These are phyloP conservation scores for Haplographium delicatum DNA, from an alignment of 495 filamentous ascomycete species.

Conservation along the genomic window DNA sequence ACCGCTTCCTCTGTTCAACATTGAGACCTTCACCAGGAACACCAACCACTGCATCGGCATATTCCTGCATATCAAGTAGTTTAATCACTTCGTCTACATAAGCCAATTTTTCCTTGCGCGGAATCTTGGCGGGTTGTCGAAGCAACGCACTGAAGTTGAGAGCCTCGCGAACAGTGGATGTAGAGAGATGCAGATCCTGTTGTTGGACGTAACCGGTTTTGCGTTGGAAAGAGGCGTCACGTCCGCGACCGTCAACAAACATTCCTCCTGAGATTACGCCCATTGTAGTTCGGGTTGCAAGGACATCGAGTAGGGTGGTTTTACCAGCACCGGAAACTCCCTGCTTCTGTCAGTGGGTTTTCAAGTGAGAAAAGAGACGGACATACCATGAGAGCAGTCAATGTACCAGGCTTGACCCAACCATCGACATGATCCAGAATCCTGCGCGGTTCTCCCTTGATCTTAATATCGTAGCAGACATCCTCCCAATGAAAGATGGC, in stretches of 20 bases:
- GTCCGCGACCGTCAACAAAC: conserved; percentile 69
- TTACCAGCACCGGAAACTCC: conserved; percentile 67
- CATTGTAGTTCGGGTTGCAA: conserved; percentile 75
- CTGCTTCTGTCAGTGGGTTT: neutral
- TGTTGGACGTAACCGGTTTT: conserved; percentile 95
- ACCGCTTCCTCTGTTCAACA: conserved; percentile 85
- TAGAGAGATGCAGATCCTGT: conserved; percentile 84
- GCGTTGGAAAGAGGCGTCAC: conserved; percentile 78
- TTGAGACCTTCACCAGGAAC: conserved; percentile 81
- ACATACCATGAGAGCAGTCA: conserved; percentile 72
- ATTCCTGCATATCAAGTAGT: conserved; percentile 83
- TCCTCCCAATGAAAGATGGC: conserved; percentile 78
- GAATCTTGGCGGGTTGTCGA: conserved; percentile 66
- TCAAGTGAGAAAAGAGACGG: neutral
- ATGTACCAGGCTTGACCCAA: conserved; percentile 84
- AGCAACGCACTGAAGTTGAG: conserved; percentile 80
- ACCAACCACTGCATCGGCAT: conserved; percentile 82
- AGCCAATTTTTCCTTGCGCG: conserved; percentile 67
- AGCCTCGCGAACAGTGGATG: conserved; percentile 72
- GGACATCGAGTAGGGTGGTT: conserved; percentile 64
- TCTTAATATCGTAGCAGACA: conserved; percentile 82
- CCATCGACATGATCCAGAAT: conserved; percentile 80
- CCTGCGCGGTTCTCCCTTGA: conserved; percentile 64
- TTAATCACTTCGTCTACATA: conserved; percentile 90
- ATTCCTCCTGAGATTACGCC: conserved; percentile 81